Evolutionary conservation across 352 stramenopile species (phyloP), one percentile per base, ranked within the genome.

Genomic region (Plasmopara muralis): DNA sequence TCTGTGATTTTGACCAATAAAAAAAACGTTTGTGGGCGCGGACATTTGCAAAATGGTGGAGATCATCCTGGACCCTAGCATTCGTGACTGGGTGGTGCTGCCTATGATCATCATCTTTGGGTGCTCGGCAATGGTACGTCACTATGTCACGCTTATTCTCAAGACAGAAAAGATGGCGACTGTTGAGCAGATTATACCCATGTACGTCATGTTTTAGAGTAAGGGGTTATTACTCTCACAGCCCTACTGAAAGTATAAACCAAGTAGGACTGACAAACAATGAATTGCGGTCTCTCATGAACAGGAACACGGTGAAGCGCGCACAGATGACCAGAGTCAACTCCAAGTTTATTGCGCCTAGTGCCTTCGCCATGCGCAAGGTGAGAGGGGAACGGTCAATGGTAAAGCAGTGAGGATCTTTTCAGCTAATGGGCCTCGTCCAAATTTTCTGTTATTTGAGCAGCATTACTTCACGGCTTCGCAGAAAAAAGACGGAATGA

Each of bases 21-120:
- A 6, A 43, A 35, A 4, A 4, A 9, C 20, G 20, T 25, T 13
- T 49, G 43, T 43, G 41, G 42, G 34, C 39, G 35, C 12, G 47
- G 25, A 12, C 30, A 33, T n/a, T 28, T 16, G 35, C 7, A 29
- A 29, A n/a, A 89, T 89, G 79, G 79, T 87, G 66, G 79, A 89
- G 74, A 92, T 97, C 59, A 89, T 96, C 63, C 70, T 97, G 55
- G 90, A 97, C 72, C 84, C 89, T 69, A 89, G 81, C 60, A 97
- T 97, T 62, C 83, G 89, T 56, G 84, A 98, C 64, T 98, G 92
- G 92, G 96, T 98, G 35, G 92, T 99, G 53, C 80, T 99, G 47
- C 96, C 96, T 43, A 95, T 99, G 61, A 85, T 99, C 64, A 77
- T 98, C 34, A 97, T 99, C 67, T 89, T 93, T 57, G 83, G 80